Conservation (phyloP, 441 rosid species). For the Erodium chrysanthum region DNA sequence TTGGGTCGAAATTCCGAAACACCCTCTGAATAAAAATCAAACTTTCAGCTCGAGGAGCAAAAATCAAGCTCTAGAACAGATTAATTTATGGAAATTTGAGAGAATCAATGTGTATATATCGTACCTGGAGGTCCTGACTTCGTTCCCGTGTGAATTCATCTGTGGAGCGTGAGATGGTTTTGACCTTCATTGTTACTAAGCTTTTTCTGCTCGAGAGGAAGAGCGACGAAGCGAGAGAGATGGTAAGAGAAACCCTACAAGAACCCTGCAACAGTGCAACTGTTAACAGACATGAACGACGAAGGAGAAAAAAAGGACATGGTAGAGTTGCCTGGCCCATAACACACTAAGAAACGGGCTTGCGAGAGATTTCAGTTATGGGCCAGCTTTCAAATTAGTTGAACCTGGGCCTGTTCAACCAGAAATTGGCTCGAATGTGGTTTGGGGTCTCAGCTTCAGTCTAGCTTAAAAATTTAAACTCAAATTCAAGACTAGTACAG, state of each 20-base stretch:
- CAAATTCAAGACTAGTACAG: too few species aligned
- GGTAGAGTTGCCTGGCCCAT: not conserved
- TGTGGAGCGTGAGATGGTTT: conserved; percentile 64
- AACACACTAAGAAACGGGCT: not conserved
- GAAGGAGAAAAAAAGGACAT: not conserved
- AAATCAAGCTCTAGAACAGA: not conserved
- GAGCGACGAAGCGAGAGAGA: not conserved
- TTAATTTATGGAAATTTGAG: too few species aligned
- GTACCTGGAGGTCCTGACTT: conserved; percentile 85
- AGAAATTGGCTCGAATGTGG: not conserved
- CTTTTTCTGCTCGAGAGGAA: not conserved
- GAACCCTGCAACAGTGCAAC: not conserved
- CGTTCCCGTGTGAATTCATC: conserved; percentile 92
- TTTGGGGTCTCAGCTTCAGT: too few species aligned
- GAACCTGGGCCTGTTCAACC: not conserved
- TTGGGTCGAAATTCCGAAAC: conserved; percentile 78
- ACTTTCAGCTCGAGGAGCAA: not conserved
- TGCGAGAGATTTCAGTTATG: not conserved
- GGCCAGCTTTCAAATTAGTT: too few species aligned
- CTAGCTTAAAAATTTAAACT: too few species aligned
- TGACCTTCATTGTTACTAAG: conserved; percentile 50
- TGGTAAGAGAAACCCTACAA: conserved; percentile 4
- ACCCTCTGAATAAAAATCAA: conserved; percentile 42
- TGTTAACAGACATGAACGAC: not conserved
- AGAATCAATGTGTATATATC: not conserved